Evolutionary conservation across 2,329 filamentous ascomycete genomes (phyloP).

Genomic region (Colletotrichum eleusines): DNA sequence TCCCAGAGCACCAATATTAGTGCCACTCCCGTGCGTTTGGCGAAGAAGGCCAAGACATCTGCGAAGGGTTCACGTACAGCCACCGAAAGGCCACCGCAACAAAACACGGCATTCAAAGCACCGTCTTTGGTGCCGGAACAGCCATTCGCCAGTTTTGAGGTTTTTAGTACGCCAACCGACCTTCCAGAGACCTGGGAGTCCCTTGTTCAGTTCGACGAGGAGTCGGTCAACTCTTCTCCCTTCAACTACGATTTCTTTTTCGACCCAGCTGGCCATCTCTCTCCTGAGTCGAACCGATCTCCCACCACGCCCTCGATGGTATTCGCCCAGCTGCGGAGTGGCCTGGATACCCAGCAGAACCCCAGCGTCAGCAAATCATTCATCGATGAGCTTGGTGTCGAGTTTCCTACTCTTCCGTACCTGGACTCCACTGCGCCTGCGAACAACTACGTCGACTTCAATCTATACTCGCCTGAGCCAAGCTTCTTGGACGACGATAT

Average conservation of each 20-base stretch:
- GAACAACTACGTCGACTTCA: conserved; percentile 66
- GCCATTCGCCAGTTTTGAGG: conserved; percentile 40
- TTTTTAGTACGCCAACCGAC: conserved; percentile 34
- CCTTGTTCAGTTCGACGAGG: conserved; percentile 59
- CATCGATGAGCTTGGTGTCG: not conserved
- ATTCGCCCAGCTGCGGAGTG: conserved; percentile 40
- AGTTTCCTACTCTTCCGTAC: conserved; percentile 54
- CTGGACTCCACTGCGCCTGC: conserved; percentile 52
- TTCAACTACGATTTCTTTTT: conserved; percentile 61
- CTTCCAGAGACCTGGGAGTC: conserved; percentile 57
- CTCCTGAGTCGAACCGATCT: conserved; percentile 51
- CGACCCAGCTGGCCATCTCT: conserved; percentile 57
- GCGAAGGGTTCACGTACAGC: conserved; percentile 39
- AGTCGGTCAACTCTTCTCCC: conserved; percentile 49
- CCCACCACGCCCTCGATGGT: conserved; percentile 50
- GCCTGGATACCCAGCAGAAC: conserved; percentile 4
- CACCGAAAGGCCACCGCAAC: conserved; percentile 6
- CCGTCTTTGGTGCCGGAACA: conserved; percentile 43
- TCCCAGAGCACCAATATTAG: conserved; percentile 43
- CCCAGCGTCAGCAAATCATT: conserved; percentile 17
- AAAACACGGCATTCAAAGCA: not conserved
- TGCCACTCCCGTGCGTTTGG: conserved; percentile 49
- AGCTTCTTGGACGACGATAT: conserved; percentile 63
- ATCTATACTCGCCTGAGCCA: conserved; percentile 65
- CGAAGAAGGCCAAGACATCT: conserved; percentile 58